Base-by-base conservation (phyloP, 169 alveolate genomes). In the Gregarina niphandrodes region DNA sequence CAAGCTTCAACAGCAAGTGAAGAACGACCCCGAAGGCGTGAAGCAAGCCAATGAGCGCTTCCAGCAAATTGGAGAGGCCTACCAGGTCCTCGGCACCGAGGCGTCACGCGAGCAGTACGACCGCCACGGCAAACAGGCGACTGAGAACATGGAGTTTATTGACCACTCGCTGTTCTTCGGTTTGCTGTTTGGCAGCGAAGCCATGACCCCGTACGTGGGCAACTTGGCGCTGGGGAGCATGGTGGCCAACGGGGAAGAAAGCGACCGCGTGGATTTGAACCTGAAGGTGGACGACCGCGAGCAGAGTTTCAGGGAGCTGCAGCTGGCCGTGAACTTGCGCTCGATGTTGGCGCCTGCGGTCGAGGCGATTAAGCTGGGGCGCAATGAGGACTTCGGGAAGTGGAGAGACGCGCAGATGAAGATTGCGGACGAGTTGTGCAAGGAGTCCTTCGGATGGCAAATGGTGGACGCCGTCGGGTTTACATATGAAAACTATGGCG, bases 41-140 rank as follows among this genome's bases (percentile, higher is more conserved):
- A 54, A 66, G 17, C 63, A 57, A 12, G 90, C 91, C 17, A 67
- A 75, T 28, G 75, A 70, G 40, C 57, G 54, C 51, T 84, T 77
- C 48, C 76, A 69, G 55, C 61, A 61, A 37, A 44, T 70, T 22
- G 81, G 81, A 5, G 78, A 70, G 57, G 93, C 93, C 0, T 82
- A 84, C 42, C 95, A 82, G 58, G 87, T 79, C 12, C 67, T 85
- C 26, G 84, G 88, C 9, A 95, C 82, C 45, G 86, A 83, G 28
- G 83, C 80, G 38, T 60, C 87, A 35, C 57, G 94, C 41, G 59
- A 60, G 31, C 66, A 74, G 50, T 85, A 85, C 55, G 95, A 85
- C 47, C 40, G 55, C 35, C 67, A 73, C 48, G 96, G 96, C 3
- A 70, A 73, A 42, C 73, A 70, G 15, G 93, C 87, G 21, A 60